phyloP scores from a whole-genome alignment of 2,329 filamentous ascomycete genomes.

The Beauveria brongniartii region DNA sequence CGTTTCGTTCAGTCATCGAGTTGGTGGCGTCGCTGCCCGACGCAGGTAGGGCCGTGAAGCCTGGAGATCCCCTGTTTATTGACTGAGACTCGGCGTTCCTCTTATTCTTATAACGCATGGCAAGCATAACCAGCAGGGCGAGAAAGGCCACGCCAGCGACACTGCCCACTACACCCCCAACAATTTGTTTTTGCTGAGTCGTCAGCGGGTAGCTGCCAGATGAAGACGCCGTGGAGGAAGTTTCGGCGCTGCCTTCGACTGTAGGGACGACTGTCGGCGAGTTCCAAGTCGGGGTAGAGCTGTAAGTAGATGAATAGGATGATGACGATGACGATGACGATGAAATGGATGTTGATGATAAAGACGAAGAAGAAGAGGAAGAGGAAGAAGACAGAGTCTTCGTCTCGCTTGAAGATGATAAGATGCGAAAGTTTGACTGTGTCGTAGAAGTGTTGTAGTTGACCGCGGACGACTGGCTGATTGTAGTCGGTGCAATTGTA shows the following conservation, averaged over 20 bases:
- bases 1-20: conserved; percentile 38
- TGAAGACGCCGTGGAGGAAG: conserved; percentile 8
- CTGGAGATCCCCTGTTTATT: conserved; percentile 19
- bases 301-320: conserved; percentile 1
- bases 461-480: not conserved
- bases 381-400: not conserved
- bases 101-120: conserved; percentile 49
- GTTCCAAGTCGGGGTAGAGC: conserved; percentile 2
- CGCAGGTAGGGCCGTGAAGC: conserved; percentile 16
- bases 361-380: not conserved
- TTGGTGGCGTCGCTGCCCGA: conserved; percentile 15
- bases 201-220: conserved; percentile 20
- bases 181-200: conserved; percentile 32
- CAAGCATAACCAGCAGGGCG: conserved; percentile 42
- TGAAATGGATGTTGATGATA: not conserved
- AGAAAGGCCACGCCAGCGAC: conserved; percentile 52
- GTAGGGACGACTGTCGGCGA: conserved; percentile 17
- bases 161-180: conserved; percentile 49
- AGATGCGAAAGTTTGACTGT: not conserved
- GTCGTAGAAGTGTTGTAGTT: conserved; percentile 1
- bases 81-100: conserved; percentile 22
- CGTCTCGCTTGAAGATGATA: not conserved
- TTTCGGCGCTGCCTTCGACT: conserved; percentile 15
- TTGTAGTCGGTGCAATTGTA: not conserved
- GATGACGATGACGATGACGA: not conserved